Conservation (phyloP, 163 green algal genomes). For the Trebouxia gelatinosa region DNA sequence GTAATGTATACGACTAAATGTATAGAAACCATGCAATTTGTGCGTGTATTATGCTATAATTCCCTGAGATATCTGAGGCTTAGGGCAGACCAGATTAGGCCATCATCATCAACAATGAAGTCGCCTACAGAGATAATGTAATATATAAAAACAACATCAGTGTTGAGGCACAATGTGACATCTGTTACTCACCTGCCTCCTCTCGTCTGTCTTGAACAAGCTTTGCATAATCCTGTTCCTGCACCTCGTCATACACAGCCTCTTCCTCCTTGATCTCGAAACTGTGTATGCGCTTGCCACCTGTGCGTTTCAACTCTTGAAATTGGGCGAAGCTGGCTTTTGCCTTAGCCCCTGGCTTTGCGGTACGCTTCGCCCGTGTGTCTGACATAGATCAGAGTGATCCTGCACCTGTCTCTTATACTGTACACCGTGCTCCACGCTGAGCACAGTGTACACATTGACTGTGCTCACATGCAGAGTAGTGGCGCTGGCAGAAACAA, state of each 20-base stretch:
- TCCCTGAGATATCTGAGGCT: too few relatives aligned
- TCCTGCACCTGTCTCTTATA: too few relatives aligned
- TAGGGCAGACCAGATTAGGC: too few relatives aligned
- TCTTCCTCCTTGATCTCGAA: conserved; percentile 82
- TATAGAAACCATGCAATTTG: too few relatives aligned
- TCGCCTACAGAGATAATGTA: conserved; percentile 50
- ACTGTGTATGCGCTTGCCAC: conserved; percentile 41
- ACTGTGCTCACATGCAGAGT: too few relatives aligned
- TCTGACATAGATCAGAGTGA: conserved; percentile 29
- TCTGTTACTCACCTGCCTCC: conserved; percentile 55
- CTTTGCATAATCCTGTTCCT: conserved; percentile 86
- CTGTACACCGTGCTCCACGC: too few relatives aligned
- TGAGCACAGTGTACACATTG: too few relatives aligned
- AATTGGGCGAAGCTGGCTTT: conserved; percentile 25
- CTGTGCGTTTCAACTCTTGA: conserved; percentile 24
- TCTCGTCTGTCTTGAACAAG: conserved; percentile 83
- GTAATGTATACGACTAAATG: too few relatives aligned
- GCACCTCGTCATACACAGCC: conserved; percentile 87
- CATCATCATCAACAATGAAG: conserved; percentile 93
- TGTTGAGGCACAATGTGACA: background rate
- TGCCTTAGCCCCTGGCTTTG: conserved; percentile 27
- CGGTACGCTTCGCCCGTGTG: background rate
- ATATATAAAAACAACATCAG: background rate
- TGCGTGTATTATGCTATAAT: too few relatives aligned
- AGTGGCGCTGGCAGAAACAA: too few relatives aligned